Base-by-base conservation (phyloP, 768 basidiomycete species). In the Panaeolus papilionaceus region DNA sequence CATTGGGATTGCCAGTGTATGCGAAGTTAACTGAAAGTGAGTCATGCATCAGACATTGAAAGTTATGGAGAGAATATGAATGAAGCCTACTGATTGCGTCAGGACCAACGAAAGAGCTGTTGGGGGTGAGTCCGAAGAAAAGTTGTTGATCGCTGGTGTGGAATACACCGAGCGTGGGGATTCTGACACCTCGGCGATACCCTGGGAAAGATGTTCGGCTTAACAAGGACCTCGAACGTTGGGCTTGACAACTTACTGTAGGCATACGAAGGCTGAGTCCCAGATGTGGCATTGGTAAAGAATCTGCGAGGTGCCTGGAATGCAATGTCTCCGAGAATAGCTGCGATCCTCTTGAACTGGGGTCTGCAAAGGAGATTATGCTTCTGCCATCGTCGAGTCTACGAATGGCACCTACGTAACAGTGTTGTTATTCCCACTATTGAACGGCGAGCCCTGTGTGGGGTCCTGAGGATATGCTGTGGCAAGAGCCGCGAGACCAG, bases 261-360 rank as follows among this genome's bases (percentile, higher is more conserved):
- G 14, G 64, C 68, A 44, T 63, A 68, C 5, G 69, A 16, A 39
- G 64, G 58, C 38, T 72, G 72, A 0, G 68, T 68, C 42, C 66
- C 67, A 7, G 65, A 66, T 0, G 75, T 75, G 2, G 72, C 64
- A n/a, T 77, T 61, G 20, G 82, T 69, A 66, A 81, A 75, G 68
- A 77, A 79, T 14, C 82, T 75, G 6, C 81, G 78, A 20, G 77
- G 77, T 8, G 75, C 78, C 61, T 81, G 76, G 72, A 81, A 82
- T 11, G 71, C 47, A 10, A 76, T 47, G 66, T 84, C 83, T 0
- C 82, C 82, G 63, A 76, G 77, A 14, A 83, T 66, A 0, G 81
- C 79, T 0, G 82, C 75, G 10, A 83, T 69, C 2, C 84, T 77
- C 66, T 83, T 83, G 72, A 75, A 83, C 69, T 84, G 65, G 4